phyloP scores from a whole-genome alignment of 148 eudicot species.

The Diospyros lotus region DNA sequence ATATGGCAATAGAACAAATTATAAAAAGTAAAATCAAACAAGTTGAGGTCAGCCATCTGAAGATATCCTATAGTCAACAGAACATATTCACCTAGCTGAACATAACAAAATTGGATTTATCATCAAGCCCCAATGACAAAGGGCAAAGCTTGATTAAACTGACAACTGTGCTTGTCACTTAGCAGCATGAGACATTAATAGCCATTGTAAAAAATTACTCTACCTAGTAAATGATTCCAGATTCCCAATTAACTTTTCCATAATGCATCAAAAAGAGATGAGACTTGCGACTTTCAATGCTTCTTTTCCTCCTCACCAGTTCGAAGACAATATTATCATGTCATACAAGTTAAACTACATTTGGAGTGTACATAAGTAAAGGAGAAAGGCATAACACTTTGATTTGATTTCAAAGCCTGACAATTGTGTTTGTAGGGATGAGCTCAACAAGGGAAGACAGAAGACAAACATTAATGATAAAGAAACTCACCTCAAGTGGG shows the following conservation, averaged over 20 bases:
- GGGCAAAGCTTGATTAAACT: not conserved
- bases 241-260: not conserved
- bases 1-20: not conserved
- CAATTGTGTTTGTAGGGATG: not conserved
- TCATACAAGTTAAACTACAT: not conserved
- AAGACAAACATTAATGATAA: not conserved
- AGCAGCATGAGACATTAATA: not conserved
- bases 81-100: not conserved
- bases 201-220: not conserved
- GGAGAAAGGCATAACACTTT: not conserved
- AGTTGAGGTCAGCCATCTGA: not conserved
- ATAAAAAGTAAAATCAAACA: too few species aligned
- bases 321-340: not conserved
- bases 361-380: not conserved
- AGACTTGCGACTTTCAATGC: not conserved
- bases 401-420: not conserved
- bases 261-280: not conserved
- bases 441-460: not conserved
- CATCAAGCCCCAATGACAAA: not conserved
- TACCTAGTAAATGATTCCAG: not conserved
- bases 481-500: constrained; percentile 50
- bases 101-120: not conserved
- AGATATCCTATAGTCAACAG: not conserved
- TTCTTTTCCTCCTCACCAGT: not conserved
- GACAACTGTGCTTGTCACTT: too few species aligned